Evolutionary conservation across 2,329 filamentous ascomycete genomes (phyloP), one percentile per base, ranked within the genome.

Genomic region (Tolypocladium endophyticum): DNA sequence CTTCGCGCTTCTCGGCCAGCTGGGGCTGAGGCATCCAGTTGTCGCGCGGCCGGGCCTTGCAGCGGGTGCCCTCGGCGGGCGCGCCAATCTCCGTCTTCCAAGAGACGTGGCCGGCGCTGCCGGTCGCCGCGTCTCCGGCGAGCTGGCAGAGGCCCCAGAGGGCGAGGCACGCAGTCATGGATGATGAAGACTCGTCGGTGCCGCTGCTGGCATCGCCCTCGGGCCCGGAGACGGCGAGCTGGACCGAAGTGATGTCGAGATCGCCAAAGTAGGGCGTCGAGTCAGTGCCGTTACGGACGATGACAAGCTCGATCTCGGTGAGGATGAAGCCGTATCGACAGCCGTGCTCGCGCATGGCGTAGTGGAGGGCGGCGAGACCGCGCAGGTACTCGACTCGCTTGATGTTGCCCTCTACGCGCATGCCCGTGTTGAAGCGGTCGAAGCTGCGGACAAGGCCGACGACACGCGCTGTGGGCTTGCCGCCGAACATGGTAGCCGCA

Each of bases 321-420:
- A 97, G 86, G 73, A 97, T 93, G 79, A 96, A 97, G 59, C 93
- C 93, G 73, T 97, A 97, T 61, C 93, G 87, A 71, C 90, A 95
- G 65, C 87, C 87, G 76, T 96, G 90, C 76, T 96, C 91, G 72
- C 93, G 91, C 91, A 97, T 96, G 69, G 87, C 87, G 70, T 90
- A 85, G 74, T 97, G 93, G 53, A 97, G 79, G 67, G 95, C 90
- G 0, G 92, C 82, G 6, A 97, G 84, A 1, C 90, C 90, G 57
- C 89, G 87, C 25, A 97, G 87, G 77, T 97, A 97, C 74, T 93
- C 87, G 60, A 96, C 90, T 61, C 89, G 88, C 75, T 92, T 89
- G 73, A 91, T 84, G 64, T 92, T 90, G 53, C 87, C 86, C 72
- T 95, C 90, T 61, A 87, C 85, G 61, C 92, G 89, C 90, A 96